Conservation (phyloP, 1,139 yeast genomes). For the Arxiozyma heterogenica region DNA sequence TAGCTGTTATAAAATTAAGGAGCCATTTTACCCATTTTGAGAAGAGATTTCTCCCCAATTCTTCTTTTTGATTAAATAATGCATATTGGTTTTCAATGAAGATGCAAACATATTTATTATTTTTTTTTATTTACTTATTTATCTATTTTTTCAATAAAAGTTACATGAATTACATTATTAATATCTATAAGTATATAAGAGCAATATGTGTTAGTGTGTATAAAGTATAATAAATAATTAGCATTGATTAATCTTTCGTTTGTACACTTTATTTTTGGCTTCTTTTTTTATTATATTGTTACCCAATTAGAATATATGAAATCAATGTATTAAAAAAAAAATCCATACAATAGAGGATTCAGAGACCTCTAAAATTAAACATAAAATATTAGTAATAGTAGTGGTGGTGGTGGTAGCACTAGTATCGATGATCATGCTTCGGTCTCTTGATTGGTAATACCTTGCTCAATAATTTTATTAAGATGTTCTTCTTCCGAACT, state of each 20-base stretch:
- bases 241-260: background rate
- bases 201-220: background rate
- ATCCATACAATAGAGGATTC: background rate
- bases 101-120: constrained; percentile 9
- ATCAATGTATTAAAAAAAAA: background rate
- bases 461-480: constrained; percentile 8
- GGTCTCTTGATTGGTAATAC: background rate
- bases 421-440: background rate
- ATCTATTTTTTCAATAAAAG: background rate
- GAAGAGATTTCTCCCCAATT: background rate
- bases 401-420: background rate
- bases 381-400: too few relatives aligned
- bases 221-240: too few relatives aligned
- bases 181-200: background rate
- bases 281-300: background rate
- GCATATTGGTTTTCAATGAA: background rate
- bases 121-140: background rate
- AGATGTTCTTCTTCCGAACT: constrained; percentile 52
- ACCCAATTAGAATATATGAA: constrained; percentile 1
- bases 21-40: constrained; percentile 33
- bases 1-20: constrained; percentile 33
- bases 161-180: background rate
- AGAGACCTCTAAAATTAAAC: background rate
- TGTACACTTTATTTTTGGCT: background rate
- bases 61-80: background rate